A percentile compares a stretch with the other conserved stretches of the same genome.
These are phyloP conservation scores for Cokeromyces recurvatus DNA, from an alignment of 371 early-diverging fungal species.

Conservation along the genomic window DNA sequence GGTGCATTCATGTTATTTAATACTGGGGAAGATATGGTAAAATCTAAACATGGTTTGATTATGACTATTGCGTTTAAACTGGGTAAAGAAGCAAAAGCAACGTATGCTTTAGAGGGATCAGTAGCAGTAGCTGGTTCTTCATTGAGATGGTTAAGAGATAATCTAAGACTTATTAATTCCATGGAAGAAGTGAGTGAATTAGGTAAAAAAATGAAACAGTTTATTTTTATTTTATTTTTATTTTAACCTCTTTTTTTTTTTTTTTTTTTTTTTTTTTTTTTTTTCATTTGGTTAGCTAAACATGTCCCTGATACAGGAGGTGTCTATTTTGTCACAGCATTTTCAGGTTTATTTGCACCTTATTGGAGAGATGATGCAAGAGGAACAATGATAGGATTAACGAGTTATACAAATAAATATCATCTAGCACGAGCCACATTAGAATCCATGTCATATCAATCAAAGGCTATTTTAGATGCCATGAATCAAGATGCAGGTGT, in stretches of 20 bases:
- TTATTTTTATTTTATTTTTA: too few species aligned
- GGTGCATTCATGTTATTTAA: constrained; percentile 97
- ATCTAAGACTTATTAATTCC: constrained; percentile 68
- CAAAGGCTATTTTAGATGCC: constrained; percentile 85
- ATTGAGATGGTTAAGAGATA: constrained; percentile 90
- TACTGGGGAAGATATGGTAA: constrained; percentile 75
- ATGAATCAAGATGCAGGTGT: constrained; percentile 77
- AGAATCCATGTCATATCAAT: constrained; percentile 90
- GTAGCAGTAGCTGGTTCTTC: constrained; percentile 94
- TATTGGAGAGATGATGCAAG: constrained; percentile 94
- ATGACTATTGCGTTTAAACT: constrained; percentile 92
- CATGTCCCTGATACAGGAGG: constrained; percentile 78
- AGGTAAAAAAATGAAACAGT: too few species aligned
- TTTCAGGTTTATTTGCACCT: constrained; percentile 92
- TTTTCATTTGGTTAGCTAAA: too few species aligned
- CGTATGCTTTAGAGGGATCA: constrained; percentile 94
- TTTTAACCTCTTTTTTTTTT: too few species aligned
- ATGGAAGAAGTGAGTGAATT: constrained; percentile 66
- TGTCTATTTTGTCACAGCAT: constrained; percentile 94
- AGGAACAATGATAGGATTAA: constrained; percentile 86
- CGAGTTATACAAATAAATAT: constrained; percentile 77
- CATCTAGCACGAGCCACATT: constrained; percentile 88
- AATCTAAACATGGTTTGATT: constrained; percentile 81
- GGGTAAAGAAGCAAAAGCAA: constrained; percentile 63
- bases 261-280: too few species aligned